These are phyloP conservation scores for Persicaria maculosa DNA, from an alignment of 148 eudicot species.

Conservation along the genomic window DNA sequence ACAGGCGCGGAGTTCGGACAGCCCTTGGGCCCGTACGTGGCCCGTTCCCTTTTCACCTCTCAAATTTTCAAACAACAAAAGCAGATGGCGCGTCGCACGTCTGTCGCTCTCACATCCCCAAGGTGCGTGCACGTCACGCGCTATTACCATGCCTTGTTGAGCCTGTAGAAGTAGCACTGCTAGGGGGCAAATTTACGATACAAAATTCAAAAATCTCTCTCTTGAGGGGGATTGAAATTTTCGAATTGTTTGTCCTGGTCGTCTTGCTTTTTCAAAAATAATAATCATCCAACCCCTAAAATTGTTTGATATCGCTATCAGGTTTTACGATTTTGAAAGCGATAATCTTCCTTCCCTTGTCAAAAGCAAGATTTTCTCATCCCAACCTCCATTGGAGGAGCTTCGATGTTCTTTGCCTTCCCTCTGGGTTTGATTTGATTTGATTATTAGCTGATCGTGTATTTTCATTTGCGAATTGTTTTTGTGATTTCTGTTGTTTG, in stretches of 20 bases:
- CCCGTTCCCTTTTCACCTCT: not conserved
- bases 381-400: not conserved
- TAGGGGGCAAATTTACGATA: not conserved
- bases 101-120: not conserved
- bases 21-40: not conserved
- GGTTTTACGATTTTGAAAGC: conserved; percentile 2
- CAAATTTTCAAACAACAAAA: not conserved
- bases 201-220: not conserved
- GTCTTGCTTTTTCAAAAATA: not conserved
- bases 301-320: not conserved
- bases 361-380: not conserved
- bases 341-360: not conserved
- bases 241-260: not conserved
- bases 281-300: not conserved
- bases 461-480: not conserved
- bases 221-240: not conserved
- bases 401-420: not conserved
- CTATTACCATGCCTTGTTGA: not conserved
- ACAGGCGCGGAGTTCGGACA: conserved; percentile 25
- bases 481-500: not conserved
- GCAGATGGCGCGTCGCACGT: conserved; percentile 7
- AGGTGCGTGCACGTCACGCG: not conserved
- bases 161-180: not conserved
- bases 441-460: not conserved
- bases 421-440: not conserved